Evolutionary conservation across 306 rosid genomes (phyloP), one percentile per base, ranked within the genome.

Genomic region (Dicorynia guianensis): DNA sequence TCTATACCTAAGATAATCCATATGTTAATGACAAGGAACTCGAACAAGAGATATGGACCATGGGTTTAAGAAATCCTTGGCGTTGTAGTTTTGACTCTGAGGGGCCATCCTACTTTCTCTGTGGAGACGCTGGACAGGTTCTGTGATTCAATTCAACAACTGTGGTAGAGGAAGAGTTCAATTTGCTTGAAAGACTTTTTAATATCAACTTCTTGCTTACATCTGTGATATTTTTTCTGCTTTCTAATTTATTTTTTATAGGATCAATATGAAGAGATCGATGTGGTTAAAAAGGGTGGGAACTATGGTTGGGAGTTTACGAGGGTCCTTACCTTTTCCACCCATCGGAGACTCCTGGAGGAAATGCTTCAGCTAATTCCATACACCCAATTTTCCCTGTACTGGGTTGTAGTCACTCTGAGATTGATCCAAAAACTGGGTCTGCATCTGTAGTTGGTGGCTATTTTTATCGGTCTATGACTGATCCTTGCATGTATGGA

Each of bases 401-500:
- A 49, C 2, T 82, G 40, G 87, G 85, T 5, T 86, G 77, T 48
- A 77, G 10, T 33, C 87, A 85, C 65, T 82, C 78, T 25, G 61
- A 85, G 10, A 30, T 57, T 11, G 53, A 71, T 11, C 63, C 25
- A 13, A 72, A 43, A 19, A 11, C 50, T 10, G 83, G 75, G 7
- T 67, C 82, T 57, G 81, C 85, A 17, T 70, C 59, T 61, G 65
- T 86, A 30, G 36, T 68, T 20, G 87, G 87, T 8, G 85, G 89
- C 30, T 86, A 75, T 49, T 73, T 80, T 71, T 81, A 66, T 63
- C 75, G 83, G 34, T 79, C 87, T 58, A 69, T 18, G 49, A 79
- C 78, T n/a, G 83, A 83, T 75, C 83, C 83, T 48, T 83, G 87
- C 80, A 38, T 79, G 64, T 83, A 74, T 57, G 87, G 83, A 75